Percentiles rank a stretch among this genome's conserved stretches.
Conservation (phyloP, 805 yeast species). For the Starmera pachycereana region DNA sequence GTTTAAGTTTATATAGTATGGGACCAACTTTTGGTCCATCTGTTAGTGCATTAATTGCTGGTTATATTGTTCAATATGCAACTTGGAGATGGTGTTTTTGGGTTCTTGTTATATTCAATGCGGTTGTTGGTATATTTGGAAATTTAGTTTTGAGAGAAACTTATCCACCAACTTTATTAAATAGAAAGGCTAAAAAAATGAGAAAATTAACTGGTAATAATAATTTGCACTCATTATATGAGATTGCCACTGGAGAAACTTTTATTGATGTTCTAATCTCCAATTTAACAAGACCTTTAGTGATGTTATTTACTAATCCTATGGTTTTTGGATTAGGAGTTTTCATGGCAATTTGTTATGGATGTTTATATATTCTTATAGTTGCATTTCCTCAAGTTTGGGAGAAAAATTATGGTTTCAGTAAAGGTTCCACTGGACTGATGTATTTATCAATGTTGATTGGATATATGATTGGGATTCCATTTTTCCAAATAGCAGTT, state of each 20-base stretch:
- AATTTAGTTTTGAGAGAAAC: constrained; percentile 41
- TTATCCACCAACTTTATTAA: constrained; percentile 43
- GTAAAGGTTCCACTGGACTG: constrained; percentile 40
- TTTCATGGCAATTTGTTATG: constrained; percentile 57
- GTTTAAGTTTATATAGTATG: constrained; percentile 43
- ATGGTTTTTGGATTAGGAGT: constrained; percentile 54
- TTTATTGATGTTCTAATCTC: constrained; percentile 24
- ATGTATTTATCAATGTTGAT: constrained; percentile 49
- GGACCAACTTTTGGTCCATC: constrained; percentile 50
- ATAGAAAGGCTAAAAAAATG: constrained; percentile 33
- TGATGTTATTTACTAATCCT: constrained; percentile 44
- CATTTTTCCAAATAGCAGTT: constrained; percentile 35
- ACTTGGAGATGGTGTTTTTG: constrained; percentile 61
- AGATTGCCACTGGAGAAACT: constrained; percentile 42
- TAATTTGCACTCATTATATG: constrained; percentile 49
- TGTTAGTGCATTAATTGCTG: constrained; percentile 46
- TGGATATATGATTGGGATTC: constrained; percentile 41
- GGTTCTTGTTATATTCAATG: constrained; percentile 45
- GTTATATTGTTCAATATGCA: constrained; percentile 40
- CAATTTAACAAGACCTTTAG: constrained; percentile 44
- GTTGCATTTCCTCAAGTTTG: constrained; percentile 50
- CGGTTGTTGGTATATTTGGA: constrained; percentile 33
- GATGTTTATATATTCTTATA: constrained; percentile 54
- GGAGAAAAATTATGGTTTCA: constrained; percentile 34
- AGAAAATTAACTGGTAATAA: constrained; percentile 44